Base-by-base conservation (phyloP, 1,284 basidiomycete species). In the Quambalaria eucalypti region DNA sequence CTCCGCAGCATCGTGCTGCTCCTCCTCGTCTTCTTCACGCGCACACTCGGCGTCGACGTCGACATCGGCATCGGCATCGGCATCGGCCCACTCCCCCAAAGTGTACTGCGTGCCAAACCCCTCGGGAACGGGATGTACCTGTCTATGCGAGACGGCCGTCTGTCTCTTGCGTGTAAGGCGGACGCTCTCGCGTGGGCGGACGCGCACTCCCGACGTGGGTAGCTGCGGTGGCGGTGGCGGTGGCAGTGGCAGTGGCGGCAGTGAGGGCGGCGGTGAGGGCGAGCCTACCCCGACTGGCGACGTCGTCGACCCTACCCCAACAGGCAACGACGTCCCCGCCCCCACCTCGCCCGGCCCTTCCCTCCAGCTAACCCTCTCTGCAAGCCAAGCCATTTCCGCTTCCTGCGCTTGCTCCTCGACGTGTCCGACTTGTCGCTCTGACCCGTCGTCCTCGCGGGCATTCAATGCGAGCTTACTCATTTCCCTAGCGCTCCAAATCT, bases 31-130 rank as follows among this genome's bases (percentile, higher is more conserved):
- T n/a, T n/a, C n/a, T n/a, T n/a, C n/a, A n/a, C n/a, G n/a, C 12
- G 19, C 8, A 21, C 9, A 28, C 12, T 9, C 12, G n/a, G 10
- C 16, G 6, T 4, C 29, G 48, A 28, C 30, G 14, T 7, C 16
- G 31, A 19, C 26, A 6, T 28, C 4, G 10, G 33, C n/a, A 14
- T 12, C 48, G 21, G 23, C 48, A 3, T 9, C 36, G 21, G 5
- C 28, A 9, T 36, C 53, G 25, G 3, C 54, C 26, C n/a, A n/a
- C n/a, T 30, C 48, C 5, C 52, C 54, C 4, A 66, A 65, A 50
- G 71, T 75, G 25, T 68, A 74, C 50, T 75, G 73, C 55, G 71
- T 75, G 2, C 73, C 73, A 21, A 69, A 72, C 48, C 73, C 73
- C 1, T 58, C 48, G 25, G 73, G 73, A 23, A 66, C 62, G 25